Conservation (phyloP, 352 stramenopile genomes). For the Lagenidium giganteum region DNA sequence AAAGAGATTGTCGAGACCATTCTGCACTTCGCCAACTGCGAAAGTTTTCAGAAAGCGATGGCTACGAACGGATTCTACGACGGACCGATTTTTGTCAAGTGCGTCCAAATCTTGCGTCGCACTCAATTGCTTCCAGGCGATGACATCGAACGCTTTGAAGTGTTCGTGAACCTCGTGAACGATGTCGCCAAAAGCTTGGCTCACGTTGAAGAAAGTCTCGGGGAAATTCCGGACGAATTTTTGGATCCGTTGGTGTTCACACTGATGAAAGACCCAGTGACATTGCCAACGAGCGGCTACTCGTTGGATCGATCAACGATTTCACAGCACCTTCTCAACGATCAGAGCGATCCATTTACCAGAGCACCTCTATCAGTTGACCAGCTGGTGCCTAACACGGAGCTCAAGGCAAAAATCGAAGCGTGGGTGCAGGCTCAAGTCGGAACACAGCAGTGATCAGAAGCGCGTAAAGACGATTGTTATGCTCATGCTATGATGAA, state of each 20-base stretch:
- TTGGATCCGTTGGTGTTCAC: slow-evolving; percentile 93
- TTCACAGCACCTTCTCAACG: slow-evolving; percentile 95
- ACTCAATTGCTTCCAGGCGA: slow-evolving; percentile 50
- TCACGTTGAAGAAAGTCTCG: slow-evolving; percentile 72
- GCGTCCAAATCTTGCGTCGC: slow-evolving; percentile 54
- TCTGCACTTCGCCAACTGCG: slow-evolving; percentile 89
- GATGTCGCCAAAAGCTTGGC: slow-evolving; percentile 33
- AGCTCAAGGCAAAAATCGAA: slow-evolving; percentile 66
- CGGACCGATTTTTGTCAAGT: slow-evolving; percentile 64
- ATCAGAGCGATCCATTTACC: slow-evolving; percentile 97
- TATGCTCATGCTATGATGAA: too few species aligned
- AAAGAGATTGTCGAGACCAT: slow-evolving; percentile 95
- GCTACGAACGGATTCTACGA: slow-evolving; percentile 89
- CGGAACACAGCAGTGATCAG: too few species aligned
- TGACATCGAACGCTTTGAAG: slow-evolving; percentile 43
- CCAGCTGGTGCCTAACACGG: slow-evolving; percentile 49
- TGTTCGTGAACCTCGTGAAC: slow-evolving; percentile 55
- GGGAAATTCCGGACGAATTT: slow-evolving; percentile 96
- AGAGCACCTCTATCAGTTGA: slow-evolving; percentile 82
- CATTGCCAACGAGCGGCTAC: slow-evolving; percentile 86
- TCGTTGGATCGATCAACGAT: slow-evolving; percentile 94
- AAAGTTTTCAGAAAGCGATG: slow-evolving; percentile 89
- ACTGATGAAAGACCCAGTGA: slow-evolving; percentile 96
- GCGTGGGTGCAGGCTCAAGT: slow-evolving; percentile 46
- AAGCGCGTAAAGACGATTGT: too few species aligned